Percentiles rank a stretch among this genome's conserved stretches.
Evolutionary conservation across 768 basidiomycete species (phyloP).

Genomic region (Lentinula edodes): DNA sequence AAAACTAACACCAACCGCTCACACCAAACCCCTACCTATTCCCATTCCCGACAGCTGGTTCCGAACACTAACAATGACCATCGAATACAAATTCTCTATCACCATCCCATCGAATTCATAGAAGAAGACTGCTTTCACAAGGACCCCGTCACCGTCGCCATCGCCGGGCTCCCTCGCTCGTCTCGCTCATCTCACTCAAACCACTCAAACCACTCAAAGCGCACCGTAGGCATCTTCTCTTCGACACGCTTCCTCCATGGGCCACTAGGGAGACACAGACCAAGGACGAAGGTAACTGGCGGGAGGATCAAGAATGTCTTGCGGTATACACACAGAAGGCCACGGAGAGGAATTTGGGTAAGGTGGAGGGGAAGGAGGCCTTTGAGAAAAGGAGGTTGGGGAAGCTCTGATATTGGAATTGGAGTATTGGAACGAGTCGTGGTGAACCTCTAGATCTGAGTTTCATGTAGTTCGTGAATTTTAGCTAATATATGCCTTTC

Average conservation of each 20-base stretch:
- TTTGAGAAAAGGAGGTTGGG: background rate
- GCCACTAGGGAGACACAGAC: constrained; percentile 52
- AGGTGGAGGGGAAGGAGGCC: background rate
- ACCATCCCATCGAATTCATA: constrained; percentile 19
- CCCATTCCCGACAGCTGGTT: constrained; percentile 40
- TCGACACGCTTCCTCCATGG: constrained; percentile 45
- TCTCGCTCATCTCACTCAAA: no score
- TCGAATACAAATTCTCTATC: constrained; percentile 62
- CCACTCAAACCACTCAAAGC: constrained; percentile 26
- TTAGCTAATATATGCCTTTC: no score
- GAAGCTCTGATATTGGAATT: background rate
- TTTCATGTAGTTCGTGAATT: no score
- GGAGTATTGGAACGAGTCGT: no score
- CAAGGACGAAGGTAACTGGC: constrained; percentile 44
- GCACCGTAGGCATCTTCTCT: constrained; percentile 55
- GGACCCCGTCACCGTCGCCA: no score
- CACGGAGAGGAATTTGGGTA: background rate
- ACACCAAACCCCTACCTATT: no score
- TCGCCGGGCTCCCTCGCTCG: no score
- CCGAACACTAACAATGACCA: constrained; percentile 53
- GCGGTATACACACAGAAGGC: constrained; percentile 60
- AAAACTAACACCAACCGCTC: no score
- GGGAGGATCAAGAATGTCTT: constrained; percentile 49
- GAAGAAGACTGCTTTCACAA: no score
- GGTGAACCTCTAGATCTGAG: no score